phyloP scores from a whole-genome alignment of 2,329 filamentous ascomycete genomes.

The Fusarium azukiicola region DNA sequence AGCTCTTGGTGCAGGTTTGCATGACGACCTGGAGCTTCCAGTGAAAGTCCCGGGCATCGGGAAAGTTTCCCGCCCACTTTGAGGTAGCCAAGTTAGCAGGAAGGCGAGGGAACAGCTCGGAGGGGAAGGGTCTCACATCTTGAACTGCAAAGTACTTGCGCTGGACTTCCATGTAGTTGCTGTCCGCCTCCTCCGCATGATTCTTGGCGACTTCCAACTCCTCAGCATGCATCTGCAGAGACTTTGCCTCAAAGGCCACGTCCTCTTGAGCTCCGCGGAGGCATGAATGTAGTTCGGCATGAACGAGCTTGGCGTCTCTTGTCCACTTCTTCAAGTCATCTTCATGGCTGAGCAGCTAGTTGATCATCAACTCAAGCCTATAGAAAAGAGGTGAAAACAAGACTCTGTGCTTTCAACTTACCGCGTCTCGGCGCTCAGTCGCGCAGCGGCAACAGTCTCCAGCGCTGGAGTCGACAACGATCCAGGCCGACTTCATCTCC shows the following conservation, averaged over 20 bases:
- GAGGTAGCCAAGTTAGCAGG: background rate
- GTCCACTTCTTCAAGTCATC: background rate
- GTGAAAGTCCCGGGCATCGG: background rate
- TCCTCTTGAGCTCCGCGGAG: background rate
- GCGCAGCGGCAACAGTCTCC: background rate
- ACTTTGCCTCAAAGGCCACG: background rate
- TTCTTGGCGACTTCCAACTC: background rate
- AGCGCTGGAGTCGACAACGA: background rate
- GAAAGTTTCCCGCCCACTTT: background rate
- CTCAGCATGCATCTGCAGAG: background rate
- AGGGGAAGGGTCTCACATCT: background rate
- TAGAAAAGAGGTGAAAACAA: background rate
- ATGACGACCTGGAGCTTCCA: background rate
- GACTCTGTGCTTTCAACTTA: background rate
- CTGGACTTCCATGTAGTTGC: background rate
- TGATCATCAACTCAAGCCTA: background rate
- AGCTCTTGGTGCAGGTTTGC: background rate
- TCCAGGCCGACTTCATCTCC: background rate
- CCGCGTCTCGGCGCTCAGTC: background rate
- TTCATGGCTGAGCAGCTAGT: background rate
- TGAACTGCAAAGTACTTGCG: background rate
- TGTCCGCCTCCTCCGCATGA: background rate
- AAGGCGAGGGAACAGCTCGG: background rate
- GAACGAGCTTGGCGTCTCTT: background rate
- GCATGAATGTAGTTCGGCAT: background rate